These are phyloP conservation scores for Fusarium newnesense DNA, from an alignment of 2,329 filamentous ascomycete species.

Conservation along the genomic window DNA sequence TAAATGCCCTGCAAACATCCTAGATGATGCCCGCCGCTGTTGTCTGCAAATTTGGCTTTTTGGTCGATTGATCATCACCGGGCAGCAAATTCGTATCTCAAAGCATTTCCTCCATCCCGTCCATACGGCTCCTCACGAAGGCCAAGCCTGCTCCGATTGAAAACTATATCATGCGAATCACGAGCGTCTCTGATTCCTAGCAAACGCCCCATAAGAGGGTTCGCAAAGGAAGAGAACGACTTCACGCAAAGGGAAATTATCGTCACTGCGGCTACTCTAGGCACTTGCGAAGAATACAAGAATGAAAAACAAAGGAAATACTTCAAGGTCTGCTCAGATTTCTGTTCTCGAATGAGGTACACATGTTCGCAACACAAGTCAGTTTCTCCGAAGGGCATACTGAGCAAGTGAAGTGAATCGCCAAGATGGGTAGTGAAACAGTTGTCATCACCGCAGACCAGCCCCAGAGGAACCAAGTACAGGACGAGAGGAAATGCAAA, in stretches of 20 bases:
- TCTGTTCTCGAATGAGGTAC: conserved; percentile 57
- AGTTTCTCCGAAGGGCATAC: conserved; percentile 30
- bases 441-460: conserved; percentile 43
- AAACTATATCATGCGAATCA: conserved; percentile 59
- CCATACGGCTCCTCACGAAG: background rate
- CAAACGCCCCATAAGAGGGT: background rate
- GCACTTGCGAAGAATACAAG: conserved; percentile 6
- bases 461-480: background rate
- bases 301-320: background rate
- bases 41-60: conserved; percentile 70
- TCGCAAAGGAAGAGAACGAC: conserved; percentile 13
- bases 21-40: conserved; percentile 45
- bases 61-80: conserved; percentile 64
- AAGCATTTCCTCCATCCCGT: conserved; percentile 1
- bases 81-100: conserved; percentile 44
- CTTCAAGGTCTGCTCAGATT: conserved; percentile 56
- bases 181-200: conserved; percentile 27
- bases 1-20: conserved; percentile 12
- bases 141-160: conserved; percentile 62
- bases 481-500: background rate
- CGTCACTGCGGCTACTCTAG: conserved; percentile 51
- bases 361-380: conserved; percentile 31
- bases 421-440: conserved; percentile 33
- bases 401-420: conserved; percentile 24
- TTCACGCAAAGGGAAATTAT: conserved; percentile 41